A percentile compares a stretch with the other conserved stretches of the same genome.
Evolutionary conservation across 192 early-diverging fungal species (phyloP).

Genomic region (Dissophora ornata): DNA sequence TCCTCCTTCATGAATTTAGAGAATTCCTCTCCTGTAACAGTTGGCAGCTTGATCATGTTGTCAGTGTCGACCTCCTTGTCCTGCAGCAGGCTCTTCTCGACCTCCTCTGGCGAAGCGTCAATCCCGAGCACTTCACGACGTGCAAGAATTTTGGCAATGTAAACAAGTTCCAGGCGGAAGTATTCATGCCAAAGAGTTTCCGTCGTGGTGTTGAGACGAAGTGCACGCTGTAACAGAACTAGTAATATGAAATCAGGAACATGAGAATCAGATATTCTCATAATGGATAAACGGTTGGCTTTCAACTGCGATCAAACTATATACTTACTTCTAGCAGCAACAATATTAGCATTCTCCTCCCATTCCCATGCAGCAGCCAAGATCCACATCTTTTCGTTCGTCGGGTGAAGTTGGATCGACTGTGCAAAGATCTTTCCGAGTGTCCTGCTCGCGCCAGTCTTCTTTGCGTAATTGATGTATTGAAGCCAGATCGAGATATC

Average conservation of each 20-base stretch:
- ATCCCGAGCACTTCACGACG: slow-evolving; percentile 85
- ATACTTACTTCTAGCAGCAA: slow-evolving; percentile 71
- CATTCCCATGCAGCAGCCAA: slow-evolving; percentile 92
- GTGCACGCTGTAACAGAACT: slow-evolving; percentile 85
- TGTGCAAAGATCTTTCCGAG: slow-evolving; percentile 81
- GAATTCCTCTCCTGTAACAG: slow-evolving; percentile 65
- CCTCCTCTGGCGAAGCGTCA: slow-evolving; percentile 41
- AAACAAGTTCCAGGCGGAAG: slow-evolving; percentile 91
- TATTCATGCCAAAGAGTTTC: slow-evolving; percentile 91
- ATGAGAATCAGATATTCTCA: no score
- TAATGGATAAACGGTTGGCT: no score
- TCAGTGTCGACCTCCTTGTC: slow-evolving; percentile 58
- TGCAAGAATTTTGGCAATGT: slow-evolving; percentile 86
- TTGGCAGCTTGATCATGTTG: slow-evolving; percentile 66
- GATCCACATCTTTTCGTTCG: slow-evolving; percentile 87
- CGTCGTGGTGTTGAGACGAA: slow-evolving; percentile 82
- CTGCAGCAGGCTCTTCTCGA: slow-evolving; percentile 48
- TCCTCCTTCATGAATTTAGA: slow-evolving; percentile 29
- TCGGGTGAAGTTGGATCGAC: slow-evolving; percentile 90
- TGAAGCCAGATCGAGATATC: slow-evolving; percentile 90
- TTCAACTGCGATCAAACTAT: no score
- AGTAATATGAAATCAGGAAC: no score
- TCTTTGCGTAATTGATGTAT: slow-evolving; percentile 88
- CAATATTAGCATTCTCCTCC: slow-evolving; percentile 84
- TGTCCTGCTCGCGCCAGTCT: slow-evolving; percentile 61